Conservation (phyloP, 768 basidiomycete genomes). For the Naganishia kalamii region DNA sequence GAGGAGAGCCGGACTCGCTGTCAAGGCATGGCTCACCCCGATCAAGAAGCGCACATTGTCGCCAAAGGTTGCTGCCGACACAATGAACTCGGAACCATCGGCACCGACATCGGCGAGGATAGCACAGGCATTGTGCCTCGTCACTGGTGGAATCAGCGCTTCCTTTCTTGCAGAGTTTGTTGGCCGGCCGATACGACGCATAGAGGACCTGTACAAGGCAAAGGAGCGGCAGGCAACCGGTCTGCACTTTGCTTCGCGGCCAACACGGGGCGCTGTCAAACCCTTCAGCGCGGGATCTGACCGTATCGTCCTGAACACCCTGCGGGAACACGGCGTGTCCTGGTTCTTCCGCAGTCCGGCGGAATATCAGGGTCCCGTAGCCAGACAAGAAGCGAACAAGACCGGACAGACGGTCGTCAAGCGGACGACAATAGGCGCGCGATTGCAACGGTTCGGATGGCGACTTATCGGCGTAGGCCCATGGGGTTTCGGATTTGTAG, state of each 20-base stretch:
- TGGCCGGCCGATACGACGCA: constrained; percentile 35
- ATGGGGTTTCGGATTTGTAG: constrained; percentile 43
- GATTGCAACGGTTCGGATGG: constrained; percentile 35
- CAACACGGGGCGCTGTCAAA: constrained; percentile 7
- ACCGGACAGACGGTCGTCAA: constrained; percentile 11
- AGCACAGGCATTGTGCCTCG: constrained; percentile 41
- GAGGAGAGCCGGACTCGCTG: constrained; percentile 33
- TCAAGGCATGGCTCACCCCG: constrained; percentile 31
- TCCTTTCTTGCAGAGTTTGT: constrained; percentile 37
- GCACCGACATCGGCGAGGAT: constrained; percentile 37
- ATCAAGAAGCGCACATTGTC: background rate
- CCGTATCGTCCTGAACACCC: constrained; percentile 21
- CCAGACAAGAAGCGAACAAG: constrained; percentile 1
- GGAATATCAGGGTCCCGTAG: constrained; percentile 6
- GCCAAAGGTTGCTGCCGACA: background rate
- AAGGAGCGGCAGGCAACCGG: constrained; percentile 8
- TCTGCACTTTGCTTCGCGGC: constrained; percentile 11
- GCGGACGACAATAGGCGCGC: constrained; percentile 2
- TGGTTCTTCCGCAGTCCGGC: constrained; percentile 35
- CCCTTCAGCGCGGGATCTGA: constrained; percentile 1
- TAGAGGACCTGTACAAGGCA: constrained; percentile 20
- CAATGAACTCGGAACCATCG: background rate
- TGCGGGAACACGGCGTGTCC: constrained; percentile 28
- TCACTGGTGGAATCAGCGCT: constrained; percentile 39
- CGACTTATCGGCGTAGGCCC: constrained; percentile 42